These are phyloP conservation scores for Debaryomycetaceae sp. DNA, from an alignment of 1,139 yeast species.

Conservation along the genomic window DNA sequence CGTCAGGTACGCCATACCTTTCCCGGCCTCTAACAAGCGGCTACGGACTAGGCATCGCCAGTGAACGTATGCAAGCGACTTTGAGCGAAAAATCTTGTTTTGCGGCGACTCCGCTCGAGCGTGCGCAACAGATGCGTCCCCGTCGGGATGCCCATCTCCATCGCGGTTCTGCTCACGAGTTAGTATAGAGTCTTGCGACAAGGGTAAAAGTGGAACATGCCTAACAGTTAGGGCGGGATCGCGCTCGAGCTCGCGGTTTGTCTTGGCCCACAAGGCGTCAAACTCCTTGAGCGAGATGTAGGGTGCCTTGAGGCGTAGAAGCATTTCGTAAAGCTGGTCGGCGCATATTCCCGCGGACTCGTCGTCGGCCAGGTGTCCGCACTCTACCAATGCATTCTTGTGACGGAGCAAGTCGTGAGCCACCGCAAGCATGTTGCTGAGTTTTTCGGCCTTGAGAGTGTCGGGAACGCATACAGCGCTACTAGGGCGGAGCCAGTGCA, in stretches of 20 bases:
- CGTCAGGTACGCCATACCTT: constrained; percentile 30
- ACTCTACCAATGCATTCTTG: constrained; percentile 56
- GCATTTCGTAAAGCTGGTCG: constrained; percentile 46
- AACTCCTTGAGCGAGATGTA: constrained; percentile 63
- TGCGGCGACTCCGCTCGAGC: constrained; percentile 19
- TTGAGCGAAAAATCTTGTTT: constrained; percentile 56
- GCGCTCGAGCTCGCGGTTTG: constrained; percentile 49
- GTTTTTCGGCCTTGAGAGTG: constrained; percentile 57
- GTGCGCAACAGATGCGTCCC: constrained; percentile 18
- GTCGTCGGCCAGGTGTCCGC: constrained; percentile 43
- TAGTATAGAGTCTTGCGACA: constrained; percentile 11
- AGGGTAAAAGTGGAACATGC: constrained; percentile 41
- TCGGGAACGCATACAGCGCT: constrained; percentile 63
- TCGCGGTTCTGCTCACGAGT: background rate
- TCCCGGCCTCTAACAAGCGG: constrained; percentile 39
- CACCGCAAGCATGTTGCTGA: constrained; percentile 56
- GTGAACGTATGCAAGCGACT: constrained; percentile 57
- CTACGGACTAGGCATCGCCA: constrained; percentile 50
- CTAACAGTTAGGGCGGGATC: constrained; percentile 80
- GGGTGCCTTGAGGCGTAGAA: constrained; percentile 47
- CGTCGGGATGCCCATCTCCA: constrained; percentile 15
- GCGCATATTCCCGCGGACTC: constrained; percentile 41
- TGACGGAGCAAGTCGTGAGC: constrained; percentile 58
- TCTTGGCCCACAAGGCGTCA: constrained; percentile 69
- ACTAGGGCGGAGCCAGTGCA: constrained; percentile 45